phyloP scores from a whole-genome alignment of 148 eudicot species.

The Chenopodium berlandieri region DNA sequence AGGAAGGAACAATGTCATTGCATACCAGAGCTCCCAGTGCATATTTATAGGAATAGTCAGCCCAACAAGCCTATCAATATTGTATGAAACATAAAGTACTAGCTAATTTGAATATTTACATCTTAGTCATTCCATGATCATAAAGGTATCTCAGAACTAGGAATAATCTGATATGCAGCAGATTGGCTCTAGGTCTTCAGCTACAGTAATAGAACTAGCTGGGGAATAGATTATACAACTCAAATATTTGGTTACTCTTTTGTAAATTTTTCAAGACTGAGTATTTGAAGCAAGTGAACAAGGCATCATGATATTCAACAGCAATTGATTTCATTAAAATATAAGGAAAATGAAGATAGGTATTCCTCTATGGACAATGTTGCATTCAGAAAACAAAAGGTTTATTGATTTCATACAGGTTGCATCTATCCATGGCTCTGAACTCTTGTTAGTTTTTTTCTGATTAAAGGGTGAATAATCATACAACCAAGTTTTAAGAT shows the following conservation, averaged over 20 bases:
- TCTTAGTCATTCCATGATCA: not conserved
- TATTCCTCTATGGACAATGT: not conserved
- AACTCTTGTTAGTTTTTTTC: not conserved
- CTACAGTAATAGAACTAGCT: not conserved
- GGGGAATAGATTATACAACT: not conserved
- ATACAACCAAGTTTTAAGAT: not conserved
- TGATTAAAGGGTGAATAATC: not conserved
- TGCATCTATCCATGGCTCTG: not conserved
- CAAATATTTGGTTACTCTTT: not conserved
- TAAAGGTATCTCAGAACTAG: not conserved
- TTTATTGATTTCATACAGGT: not conserved
- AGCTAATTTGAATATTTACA: not conserved
- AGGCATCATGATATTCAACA: not conserved
- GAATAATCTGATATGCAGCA: not conserved
- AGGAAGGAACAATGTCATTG: too few species aligned
- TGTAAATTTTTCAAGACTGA: too few species aligned
- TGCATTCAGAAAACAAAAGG: not conserved
- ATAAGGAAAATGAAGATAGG: not conserved
- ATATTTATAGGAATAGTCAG: not conserved
- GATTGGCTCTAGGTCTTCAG: not conserved
- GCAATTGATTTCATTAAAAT: not conserved
- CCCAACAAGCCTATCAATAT: not conserved
- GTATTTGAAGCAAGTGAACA: not conserved
- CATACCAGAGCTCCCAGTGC: too few species aligned
- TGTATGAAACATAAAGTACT: not conserved